phyloP scores from a whole-genome alignment of 2,329 filamentous ascomycete species.

The Pyrenophora seminiperda region DNA sequence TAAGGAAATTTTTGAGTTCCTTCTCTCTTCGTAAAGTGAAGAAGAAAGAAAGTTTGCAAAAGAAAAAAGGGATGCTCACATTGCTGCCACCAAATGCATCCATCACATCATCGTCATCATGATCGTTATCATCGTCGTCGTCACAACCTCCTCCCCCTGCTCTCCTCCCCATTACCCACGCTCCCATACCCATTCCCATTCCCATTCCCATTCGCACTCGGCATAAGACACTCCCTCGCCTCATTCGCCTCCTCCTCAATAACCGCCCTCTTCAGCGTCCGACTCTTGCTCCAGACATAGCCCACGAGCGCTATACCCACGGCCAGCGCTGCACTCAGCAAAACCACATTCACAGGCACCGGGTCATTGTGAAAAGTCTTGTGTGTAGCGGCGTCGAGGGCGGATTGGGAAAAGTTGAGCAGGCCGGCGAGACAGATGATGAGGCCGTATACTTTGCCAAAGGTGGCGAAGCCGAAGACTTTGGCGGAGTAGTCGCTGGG shows the following conservation, averaged over 20 bases:
- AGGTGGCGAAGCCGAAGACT: conserved; percentile 88
- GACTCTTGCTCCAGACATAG: conserved; percentile 65
- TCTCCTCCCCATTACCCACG: conserved; percentile 22
- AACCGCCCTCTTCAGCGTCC: conserved; percentile 47
- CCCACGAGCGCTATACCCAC: conserved; percentile 69
- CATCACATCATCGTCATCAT: too few relatives aligned
- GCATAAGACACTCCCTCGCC: conserved; percentile 46
- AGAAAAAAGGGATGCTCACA: too few relatives aligned
- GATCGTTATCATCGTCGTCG: too few relatives aligned
- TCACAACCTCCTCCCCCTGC: conserved; percentile 26
- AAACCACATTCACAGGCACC: conserved; percentile 73
- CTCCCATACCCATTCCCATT: conserved; percentile 19
- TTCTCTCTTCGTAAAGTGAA: too few relatives aligned
- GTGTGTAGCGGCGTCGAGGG: conserved; percentile 78
- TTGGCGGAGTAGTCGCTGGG: conserved; percentile 79
- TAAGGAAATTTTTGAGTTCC: too few relatives aligned
- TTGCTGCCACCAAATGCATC: too few relatives aligned
- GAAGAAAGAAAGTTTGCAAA: too few relatives aligned
- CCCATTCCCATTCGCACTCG: conserved; percentile 34
- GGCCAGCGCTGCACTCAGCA: conserved; percentile 65
- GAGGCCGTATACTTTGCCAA: conserved; percentile 90
- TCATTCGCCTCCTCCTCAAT: conserved; percentile 46
- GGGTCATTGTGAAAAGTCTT: conserved; percentile 73
- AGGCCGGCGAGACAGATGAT: conserved; percentile 86
- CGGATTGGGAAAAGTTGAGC: conserved; percentile 82